These are phyloP conservation scores for Ceratobasidium sp. DNA, from an alignment of 1,284 basidiomycete genomes.

Conservation along the genomic window DNA sequence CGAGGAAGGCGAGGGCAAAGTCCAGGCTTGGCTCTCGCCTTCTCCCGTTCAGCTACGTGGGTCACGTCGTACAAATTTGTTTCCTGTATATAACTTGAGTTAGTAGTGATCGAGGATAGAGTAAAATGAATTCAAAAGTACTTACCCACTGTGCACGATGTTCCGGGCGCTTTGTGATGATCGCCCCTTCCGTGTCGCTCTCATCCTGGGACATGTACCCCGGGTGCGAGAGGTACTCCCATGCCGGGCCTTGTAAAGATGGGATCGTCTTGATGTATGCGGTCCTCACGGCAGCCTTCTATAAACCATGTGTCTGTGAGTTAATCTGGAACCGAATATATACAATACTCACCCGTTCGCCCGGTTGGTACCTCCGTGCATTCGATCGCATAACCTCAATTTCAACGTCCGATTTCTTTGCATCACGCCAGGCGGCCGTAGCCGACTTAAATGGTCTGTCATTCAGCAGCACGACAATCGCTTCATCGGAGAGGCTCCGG, in stretches of 20 bases:
- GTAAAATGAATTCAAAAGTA: too few species aligned
- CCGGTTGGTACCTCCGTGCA: neutral
- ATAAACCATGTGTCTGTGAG: too few species aligned
- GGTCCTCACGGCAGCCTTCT: neutral
- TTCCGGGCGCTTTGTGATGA: neutral
- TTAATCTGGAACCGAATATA: too few species aligned
- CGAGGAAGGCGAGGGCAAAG: too few species aligned
- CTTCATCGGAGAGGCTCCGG: neutral
- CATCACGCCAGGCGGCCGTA: neutral
- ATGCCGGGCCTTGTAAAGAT: neutral
- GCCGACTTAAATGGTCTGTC: constrained; percentile 4
- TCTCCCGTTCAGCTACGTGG: neutral
- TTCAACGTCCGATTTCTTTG: neutral
- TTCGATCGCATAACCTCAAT: neutral
- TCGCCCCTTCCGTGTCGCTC: neutral
- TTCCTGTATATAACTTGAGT: neutral
- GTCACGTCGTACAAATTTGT: neutral
- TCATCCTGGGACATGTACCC: constrained; percentile 14
- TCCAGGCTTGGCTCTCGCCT: neutral
- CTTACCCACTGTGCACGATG: neutral
- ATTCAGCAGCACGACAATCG: neutral
- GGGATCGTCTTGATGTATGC: neutral
- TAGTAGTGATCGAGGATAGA: too few species aligned
- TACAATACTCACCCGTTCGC: neutral
- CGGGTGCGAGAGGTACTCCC: neutral